Percentiles rank a stretch among this genome's conserved stretches.
Conservation (phyloP, 345 rosid species). For the Populus deltoides region DNA sequence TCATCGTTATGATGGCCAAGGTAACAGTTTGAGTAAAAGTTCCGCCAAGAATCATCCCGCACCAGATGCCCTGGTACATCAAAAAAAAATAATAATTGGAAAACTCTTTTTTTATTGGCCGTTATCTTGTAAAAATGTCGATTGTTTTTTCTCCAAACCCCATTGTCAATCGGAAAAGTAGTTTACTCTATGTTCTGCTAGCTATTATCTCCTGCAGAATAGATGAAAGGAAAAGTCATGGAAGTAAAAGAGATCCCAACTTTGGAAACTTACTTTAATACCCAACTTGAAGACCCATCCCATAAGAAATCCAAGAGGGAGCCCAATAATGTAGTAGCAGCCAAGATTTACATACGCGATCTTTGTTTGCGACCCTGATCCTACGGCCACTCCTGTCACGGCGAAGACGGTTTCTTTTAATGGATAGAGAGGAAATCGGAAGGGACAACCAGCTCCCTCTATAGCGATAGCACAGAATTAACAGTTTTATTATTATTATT, state of each 20-base stretch:
- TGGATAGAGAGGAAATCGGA: neutral
- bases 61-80: constrained; percentile 63
- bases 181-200: too few relatives aligned
- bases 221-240: neutral
- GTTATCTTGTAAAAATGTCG: too few relatives aligned
- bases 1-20: constrained; percentile 43
- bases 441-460: too few relatives aligned
- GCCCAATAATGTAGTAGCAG: constrained; percentile 66
- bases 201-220: too few relatives aligned
- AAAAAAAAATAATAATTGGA: too few relatives aligned
- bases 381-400: constrained; percentile 70
- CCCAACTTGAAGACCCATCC: constrained; percentile 64
- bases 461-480: neutral
- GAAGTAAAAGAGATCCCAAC: neutral
- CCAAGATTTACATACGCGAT: constrained; percentile 70
- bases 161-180: too few relatives aligned
- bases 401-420: too few relatives aligned
- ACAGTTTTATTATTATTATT: too few relatives aligned
- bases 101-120: too few relatives aligned
- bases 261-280: constrained; percentile 40
- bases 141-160: too few relatives aligned
- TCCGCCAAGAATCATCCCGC: constrained; percentile 76
- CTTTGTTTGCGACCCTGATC: constrained; percentile 76
- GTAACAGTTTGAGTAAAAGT: constrained; percentile 53
- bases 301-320: constrained; percentile 66